Percentiles rank a stretch among this genome's conserved stretches.
Evolutionary conservation across 2,329 filamentous ascomycete species (phyloP).

Genomic region (Xylaria sp.): DNA sequence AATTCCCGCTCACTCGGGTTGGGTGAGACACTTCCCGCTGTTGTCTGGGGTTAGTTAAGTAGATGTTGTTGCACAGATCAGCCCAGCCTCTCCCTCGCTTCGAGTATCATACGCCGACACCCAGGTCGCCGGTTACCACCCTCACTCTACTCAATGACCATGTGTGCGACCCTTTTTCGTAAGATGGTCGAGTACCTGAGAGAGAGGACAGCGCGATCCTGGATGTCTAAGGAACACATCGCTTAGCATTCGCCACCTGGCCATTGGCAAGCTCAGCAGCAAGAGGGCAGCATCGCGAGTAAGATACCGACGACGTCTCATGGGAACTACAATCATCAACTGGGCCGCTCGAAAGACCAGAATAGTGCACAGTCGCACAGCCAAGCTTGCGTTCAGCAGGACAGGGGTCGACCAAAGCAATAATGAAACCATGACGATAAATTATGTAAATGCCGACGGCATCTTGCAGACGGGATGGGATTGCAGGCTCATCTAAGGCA

Average conservation of each 20-base stretch:
- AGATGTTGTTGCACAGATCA: background rate
- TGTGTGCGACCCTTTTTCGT: background rate
- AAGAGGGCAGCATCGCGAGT: background rate
- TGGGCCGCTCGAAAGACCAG: background rate
- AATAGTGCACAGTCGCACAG: background rate
- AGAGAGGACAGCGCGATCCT: background rate
- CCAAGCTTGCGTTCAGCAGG: conserved; percentile 11
- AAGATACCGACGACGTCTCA: background rate
- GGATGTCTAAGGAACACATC: background rate
- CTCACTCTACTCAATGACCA: background rate
- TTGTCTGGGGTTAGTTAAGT: background rate
- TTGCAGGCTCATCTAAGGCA: background rate
- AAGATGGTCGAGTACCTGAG: background rate
- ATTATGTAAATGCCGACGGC: conserved; percentile 6
- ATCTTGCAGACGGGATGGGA: conserved; percentile 9
- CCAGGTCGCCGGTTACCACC: background rate
- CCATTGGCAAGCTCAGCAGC: background rate
- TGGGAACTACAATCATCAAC: background rate
- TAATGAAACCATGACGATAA: background rate
- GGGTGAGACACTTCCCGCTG: background rate
- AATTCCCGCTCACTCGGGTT: background rate
- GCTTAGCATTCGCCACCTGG: background rate
- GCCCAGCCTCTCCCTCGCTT: background rate
- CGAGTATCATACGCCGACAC: background rate
- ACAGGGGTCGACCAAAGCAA: conserved; percentile 10